Evolutionary conservation across 345 rosid genomes (phyloP).

Genomic region (Turritis glabra): DNA sequence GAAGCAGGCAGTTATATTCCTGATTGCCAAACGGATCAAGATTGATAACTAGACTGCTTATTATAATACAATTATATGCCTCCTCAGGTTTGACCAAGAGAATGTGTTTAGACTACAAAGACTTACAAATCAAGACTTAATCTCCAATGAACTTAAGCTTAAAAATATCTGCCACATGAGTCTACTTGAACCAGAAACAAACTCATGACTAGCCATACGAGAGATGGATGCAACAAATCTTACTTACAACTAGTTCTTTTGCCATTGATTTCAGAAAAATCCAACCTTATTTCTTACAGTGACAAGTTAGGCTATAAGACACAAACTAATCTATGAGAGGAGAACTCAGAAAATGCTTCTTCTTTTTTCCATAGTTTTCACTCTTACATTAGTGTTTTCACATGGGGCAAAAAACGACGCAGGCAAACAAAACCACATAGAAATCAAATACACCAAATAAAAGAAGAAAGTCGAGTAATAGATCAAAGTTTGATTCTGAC

Average conservation of each 20-base stretch:
- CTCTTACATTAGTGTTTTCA: not conserved
- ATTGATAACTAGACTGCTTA: not conserved
- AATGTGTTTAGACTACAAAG: slow-evolving; percentile 1
- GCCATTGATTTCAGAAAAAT: not conserved
- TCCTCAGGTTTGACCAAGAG: not conserved
- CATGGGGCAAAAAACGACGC: no score
- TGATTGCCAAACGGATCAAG: not conserved
- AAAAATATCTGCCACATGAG: not conserved
- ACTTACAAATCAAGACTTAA: slow-evolving; percentile 5
- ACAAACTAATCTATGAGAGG: not conserved
- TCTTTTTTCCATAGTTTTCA: no score
- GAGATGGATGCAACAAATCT: not conserved
- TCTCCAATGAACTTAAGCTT: not conserved
- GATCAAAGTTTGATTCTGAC: slow-evolving; percentile 34
- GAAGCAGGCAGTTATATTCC: not conserved
- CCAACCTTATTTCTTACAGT: not conserved
- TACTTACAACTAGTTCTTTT: not conserved
- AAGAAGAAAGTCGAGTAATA: slow-evolving; percentile 5
- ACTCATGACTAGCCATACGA: not conserved
- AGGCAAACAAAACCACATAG: no score
- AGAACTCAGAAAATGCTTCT: not conserved
- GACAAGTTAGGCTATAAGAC: not conserved
- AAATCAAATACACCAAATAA: not conserved
- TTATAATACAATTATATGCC: not conserved
- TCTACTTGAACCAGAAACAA: not conserved